Percentiles rank a stretch among this genome's conserved stretches.
Conservation (phyloP, 2,329 filamentous ascomycete species). For the Trichoderma arundinaceum region DNA sequence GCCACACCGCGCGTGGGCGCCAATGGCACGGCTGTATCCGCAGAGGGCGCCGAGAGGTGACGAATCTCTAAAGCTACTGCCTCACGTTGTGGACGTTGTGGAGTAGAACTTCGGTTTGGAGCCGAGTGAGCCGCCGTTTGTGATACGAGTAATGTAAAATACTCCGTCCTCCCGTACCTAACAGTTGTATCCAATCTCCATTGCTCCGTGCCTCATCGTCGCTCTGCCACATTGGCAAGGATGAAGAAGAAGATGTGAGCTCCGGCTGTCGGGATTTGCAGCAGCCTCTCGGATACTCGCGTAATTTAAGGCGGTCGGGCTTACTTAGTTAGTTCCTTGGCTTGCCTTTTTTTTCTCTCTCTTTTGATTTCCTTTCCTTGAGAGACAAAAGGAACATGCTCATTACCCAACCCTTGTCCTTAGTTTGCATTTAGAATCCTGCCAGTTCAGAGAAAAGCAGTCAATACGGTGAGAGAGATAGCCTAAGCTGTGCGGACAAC, state of each 20-base stretch:
- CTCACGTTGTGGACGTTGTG: constrained; percentile 33
- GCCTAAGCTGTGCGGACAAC: constrained; percentile 2
- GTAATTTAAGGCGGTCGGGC: neutral
- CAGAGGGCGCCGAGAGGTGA: constrained; percentile 41
- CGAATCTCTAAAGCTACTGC: constrained; percentile 37
- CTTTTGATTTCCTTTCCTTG: neutral
- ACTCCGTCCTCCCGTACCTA: constrained; percentile 21
- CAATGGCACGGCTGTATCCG: constrained; percentile 46
- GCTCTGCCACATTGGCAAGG: neutral
- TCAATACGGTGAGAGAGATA: neutral
- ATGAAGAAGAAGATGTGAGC: neutral
- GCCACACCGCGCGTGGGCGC: constrained; percentile 42
- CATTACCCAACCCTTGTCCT: no score
- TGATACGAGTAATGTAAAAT: constrained; percentile 26
- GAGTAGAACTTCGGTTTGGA: constrained; percentile 44
- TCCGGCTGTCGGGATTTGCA: constrained; percentile 11
- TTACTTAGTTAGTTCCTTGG: neutral
- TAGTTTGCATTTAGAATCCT: neutral
- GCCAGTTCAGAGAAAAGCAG: neutral
- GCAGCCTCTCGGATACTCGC: neutral
- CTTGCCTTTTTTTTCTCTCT: neutral
- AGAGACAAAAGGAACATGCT: neutral
- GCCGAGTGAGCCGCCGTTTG: constrained; percentile 47
- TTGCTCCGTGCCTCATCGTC: constrained; percentile 11
- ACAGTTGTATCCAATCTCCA: neutral